Conservation (phyloP, 768 basidiomycete genomes). For the Cyclocybe aegerita region DNA sequence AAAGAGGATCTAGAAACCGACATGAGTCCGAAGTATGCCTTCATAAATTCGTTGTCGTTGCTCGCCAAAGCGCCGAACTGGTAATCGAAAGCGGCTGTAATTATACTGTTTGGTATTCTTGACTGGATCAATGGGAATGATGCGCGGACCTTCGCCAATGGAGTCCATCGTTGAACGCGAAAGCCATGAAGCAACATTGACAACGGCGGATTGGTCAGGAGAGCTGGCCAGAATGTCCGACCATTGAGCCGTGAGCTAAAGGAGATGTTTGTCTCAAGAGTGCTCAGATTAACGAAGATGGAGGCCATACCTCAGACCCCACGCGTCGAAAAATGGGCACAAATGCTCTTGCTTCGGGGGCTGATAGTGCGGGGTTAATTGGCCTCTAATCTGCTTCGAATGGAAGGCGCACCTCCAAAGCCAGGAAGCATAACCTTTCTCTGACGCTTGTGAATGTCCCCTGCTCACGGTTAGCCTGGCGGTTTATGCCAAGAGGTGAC, state of each 20-base stretch:
- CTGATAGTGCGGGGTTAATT: conserved; percentile 15
- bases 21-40: conserved; percentile 55
- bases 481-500: background rate
- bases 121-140: background rate
- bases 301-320: conserved; percentile 37
- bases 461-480: conserved; percentile 11
- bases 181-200: conserved; percentile 53
- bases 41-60: conserved; percentile 50
- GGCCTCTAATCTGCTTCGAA: background rate
- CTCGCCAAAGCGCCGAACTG: conserved; percentile 54
- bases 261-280: background rate
- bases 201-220: conserved; percentile 34
- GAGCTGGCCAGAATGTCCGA: conserved; percentile 47
- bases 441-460: conserved; percentile 53
- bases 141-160: conserved; percentile 43
- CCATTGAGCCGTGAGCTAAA: conserved; percentile 50
- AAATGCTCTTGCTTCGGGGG: conserved; percentile 49
- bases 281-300: background rate
- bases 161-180: conserved; percentile 50
- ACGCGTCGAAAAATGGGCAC: conserved; percentile 47
- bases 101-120: background rate
- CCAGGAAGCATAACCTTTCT: conserved; percentile 55
- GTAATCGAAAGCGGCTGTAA: conserved; percentile 51
- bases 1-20: conserved; percentile 13
- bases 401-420: conserved; percentile 41